Base-by-base conservation (phyloP, 768 basidiomycete species). In the Rhodotorula graminis region DNA sequence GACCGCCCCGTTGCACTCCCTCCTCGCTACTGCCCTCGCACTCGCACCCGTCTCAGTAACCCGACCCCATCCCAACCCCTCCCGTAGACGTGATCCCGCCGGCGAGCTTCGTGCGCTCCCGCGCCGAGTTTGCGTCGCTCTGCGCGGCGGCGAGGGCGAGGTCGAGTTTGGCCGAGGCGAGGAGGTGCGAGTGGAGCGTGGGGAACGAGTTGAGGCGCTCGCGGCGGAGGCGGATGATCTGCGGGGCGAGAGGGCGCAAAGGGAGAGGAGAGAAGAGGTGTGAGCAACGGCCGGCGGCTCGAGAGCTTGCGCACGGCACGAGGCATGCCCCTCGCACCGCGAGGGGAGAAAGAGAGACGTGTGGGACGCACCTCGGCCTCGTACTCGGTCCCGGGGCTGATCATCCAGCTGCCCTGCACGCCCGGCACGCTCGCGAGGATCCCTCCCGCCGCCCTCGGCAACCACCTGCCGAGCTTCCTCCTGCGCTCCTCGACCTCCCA, bases 401-500 rank as follows among this genome's bases (percentile, higher is more conserved):
- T 46, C 65, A 67, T 56, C 71, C 60, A 60, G 21, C 31, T 49
- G 4, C 3, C 3, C 42, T 56, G 55, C 19, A 68, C 23, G 25
- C 66, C 66, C 37, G 52, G 62, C 23, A 72, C 63, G 8, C 9
- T 68, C 29, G 53, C 62, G 37, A 64, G 15, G 37, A 67, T 15
- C 9, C 71, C 71, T 6, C 65, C 65, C 25, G 63, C 71, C 6
- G 40, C n/a, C n/a, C 71, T 53, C 8, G 71, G 71, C 42, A 72
- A 49, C 31, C 12, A 72, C 61, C 71, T 55, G 25, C 62, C 66
- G 15, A 72, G 55, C 33, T 11, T 12, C 29, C 9, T 23, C 25
- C 55, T 53, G 21, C 70, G 25, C 16, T 37, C 12, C 21, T 59
- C 63, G n/a, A 58, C 33, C 58, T 71, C 70, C 21, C 37, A 0